Evolutionary conservation across 306 rosid species (phyloP), one percentile per base, ranked within the genome.

Genomic region (Aeschynomene evenia): DNA sequence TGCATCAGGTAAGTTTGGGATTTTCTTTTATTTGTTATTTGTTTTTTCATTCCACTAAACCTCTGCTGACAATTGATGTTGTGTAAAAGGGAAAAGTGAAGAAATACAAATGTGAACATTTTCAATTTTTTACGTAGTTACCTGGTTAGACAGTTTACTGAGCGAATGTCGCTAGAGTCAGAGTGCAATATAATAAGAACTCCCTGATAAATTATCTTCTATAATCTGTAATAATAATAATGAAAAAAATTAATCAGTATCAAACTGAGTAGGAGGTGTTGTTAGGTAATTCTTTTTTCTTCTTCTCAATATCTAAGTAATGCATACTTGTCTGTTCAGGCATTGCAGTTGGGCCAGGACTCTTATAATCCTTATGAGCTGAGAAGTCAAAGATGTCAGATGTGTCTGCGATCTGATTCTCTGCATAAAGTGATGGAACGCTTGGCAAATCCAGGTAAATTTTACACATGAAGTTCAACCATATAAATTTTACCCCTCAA

Each of bases 341-440:
- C 97, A 60, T 80, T 91, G 87, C 99, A 87, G 84, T 80, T 95
- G 84, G 95, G 91, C 62, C 99, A 91, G 75, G 99, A 91, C 56
- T 65, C 86, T 0, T 82, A 23, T 34, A 69, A 88, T 73, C 67
- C 89, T 77, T 83, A 66, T 53, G 96, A 91, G 80, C 82, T 72
- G 54, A 87, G 92, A 80, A 86, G 87, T 81, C 97, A 87, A 76
- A 83, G 99, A 80, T 95, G 96, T 83, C 97, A 91, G 80, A 95
- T 95, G 99, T 91, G 97, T 78, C 83, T 95, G 81, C 85, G 95
- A 39, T 81, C 91, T 16, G 99, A 95, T 84, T 84, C 95, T 2
- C 81, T 95, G 65, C 95, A 91, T 77, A 89, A 95, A 87, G 99
- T 91, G 80, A 95, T 95, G 97, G 99, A 95, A 65, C 96, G 95